phyloP scores from a whole-genome alignment of 1,284 basidiomycete genomes.

The Rhodotorula sp. region DNA sequence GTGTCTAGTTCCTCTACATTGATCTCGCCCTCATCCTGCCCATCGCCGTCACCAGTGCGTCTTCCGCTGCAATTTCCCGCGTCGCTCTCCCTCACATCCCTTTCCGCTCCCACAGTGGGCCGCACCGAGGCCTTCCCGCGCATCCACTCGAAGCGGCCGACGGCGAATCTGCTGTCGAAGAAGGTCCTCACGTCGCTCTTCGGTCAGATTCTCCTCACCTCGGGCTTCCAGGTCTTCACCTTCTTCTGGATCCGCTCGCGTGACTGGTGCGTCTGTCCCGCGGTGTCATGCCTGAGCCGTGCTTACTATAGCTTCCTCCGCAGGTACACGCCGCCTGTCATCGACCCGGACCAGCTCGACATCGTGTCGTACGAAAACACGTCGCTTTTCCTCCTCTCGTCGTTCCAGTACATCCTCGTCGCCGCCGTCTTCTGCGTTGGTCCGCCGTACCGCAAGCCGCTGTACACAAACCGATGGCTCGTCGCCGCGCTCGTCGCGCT shows the following conservation, averaged over 20 bases:
- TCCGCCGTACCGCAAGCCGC: slow-evolving; percentile 89
- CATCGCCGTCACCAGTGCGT: slow-evolving; percentile 87
- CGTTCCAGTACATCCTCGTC: slow-evolving; percentile 97
- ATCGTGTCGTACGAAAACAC: slow-evolving; percentile 95
- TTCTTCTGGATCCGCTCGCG: slow-evolving; percentile 86
- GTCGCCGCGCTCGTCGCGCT: slow-evolving; percentile 67
- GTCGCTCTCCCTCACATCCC: background rate
- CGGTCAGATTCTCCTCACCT: slow-evolving; percentile 88
- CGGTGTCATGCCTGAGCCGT: background rate
- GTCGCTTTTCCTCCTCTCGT: slow-evolving; percentile 86
- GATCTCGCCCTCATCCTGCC: slow-evolving; percentile 98
- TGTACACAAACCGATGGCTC: slow-evolving; percentile 91
- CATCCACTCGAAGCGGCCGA: slow-evolving; percentile 87
- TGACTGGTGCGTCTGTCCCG: slow-evolving; percentile 63
- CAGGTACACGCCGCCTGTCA: slow-evolving; percentile 61
- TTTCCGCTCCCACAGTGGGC: slow-evolving; percentile 66
- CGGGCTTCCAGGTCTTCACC: slow-evolving; percentile 77
- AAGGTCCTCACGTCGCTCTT: slow-evolving; percentile 92
- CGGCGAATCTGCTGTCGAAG: slow-evolving; percentile 92
- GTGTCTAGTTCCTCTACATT: slow-evolving; percentile 84
- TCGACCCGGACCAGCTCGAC: slow-evolving; percentile 73
- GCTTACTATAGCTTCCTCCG: background rate
- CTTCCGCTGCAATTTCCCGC: background rate
- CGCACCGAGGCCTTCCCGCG: slow-evolving; percentile 84
- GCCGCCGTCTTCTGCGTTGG: slow-evolving; percentile 97